phyloP scores from a whole-genome alignment of 805 yeast species.

The Suhomyces xylopsoci region DNA sequence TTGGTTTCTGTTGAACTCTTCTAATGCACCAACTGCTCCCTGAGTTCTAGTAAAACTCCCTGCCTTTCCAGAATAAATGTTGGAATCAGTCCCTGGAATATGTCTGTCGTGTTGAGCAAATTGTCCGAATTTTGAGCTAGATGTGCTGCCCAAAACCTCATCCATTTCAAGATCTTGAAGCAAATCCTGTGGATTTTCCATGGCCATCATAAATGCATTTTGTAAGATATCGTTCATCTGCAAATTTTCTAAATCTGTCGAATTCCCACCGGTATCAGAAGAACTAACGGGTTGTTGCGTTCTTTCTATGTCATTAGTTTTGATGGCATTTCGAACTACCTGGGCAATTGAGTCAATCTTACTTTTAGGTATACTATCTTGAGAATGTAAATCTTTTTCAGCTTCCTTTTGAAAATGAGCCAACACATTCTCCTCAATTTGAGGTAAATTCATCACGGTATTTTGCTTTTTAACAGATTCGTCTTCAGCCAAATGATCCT shows the following conservation, averaged over 20 bases:
- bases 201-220: conserved; percentile 74
- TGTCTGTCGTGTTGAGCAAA: not conserved
- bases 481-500: conserved; percentile 20
- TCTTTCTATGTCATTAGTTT: not conserved
- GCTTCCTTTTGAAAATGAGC: conserved; percentile 37
- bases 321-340: conserved; percentile 3
- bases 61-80: not conserved
- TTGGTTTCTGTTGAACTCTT: not conserved
- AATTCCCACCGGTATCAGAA: conserved; percentile 13
- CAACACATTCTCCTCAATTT: conserved; percentile 33
- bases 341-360: conserved; percentile 1
- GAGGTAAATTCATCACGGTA: conserved; percentile 23
- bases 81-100: not conserved
- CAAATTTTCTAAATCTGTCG: conserved; percentile 51
- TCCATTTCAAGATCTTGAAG: conserved; percentile 35
- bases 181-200: conserved; percentile 55
- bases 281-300: not conserved
- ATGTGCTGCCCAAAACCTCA: conserved; percentile 10
- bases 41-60: not conserved
- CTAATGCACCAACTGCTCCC: not conserved
- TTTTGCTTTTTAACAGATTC: conserved; percentile 7
- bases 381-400: conserved; percentile 17
- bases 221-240: conserved; percentile 70
- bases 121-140: not conserved
- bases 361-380: not conserved